Percentiles rank a stretch among this genome's conserved stretches.
Conservation (phyloP, 129 eudicot species). For the Flaveria bidentis region DNA sequence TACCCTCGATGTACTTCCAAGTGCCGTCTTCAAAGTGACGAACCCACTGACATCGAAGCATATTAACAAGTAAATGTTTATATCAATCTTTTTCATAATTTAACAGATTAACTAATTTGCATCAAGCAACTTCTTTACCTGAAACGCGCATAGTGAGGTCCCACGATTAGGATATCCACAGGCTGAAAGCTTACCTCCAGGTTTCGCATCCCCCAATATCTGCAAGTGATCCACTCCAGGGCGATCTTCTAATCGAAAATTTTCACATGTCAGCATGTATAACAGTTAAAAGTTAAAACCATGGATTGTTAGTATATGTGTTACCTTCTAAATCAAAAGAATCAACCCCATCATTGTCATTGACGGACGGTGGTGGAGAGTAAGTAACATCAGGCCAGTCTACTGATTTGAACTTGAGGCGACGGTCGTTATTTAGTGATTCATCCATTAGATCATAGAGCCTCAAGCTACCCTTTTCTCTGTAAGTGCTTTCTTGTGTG, state of each 20-base stretch:
- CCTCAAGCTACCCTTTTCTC: neutral
- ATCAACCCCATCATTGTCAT: neutral
- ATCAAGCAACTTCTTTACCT: slow-evolving; percentile 43
- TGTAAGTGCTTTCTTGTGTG: neutral
- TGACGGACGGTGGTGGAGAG: neutral
- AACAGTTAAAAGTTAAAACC: neutral
- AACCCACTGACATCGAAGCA: slow-evolving; percentile 66
- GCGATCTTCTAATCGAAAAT: slow-evolving; percentile 44
- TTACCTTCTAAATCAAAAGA: slow-evolving; percentile 3
- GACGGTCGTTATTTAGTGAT: neutral
- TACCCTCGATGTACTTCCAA: slow-evolving; percentile 87
- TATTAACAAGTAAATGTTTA: slow-evolving; percentile 4
- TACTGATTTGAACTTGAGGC: neutral
- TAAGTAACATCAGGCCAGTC: neutral
- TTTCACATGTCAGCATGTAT: slow-evolving; percentile 19
- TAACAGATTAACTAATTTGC: neutral
- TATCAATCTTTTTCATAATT: slow-evolving; percentile 1
- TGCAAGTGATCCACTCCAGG: slow-evolving; percentile 84
- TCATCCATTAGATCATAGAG: neutral
- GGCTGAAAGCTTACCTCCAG: slow-evolving; percentile 67
- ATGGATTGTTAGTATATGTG: too few species aligned
- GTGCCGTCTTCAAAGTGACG: slow-evolving; percentile 94
- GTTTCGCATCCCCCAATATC: slow-evolving; percentile 86
- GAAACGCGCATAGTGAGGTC: slow-evolving; percentile 87
- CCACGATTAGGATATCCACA: slow-evolving; percentile 85